These are phyloP conservation scores for Globisporangium canariense DNA, from an alignment of 352 stramenopile genomes.

Conservation along the genomic window DNA sequence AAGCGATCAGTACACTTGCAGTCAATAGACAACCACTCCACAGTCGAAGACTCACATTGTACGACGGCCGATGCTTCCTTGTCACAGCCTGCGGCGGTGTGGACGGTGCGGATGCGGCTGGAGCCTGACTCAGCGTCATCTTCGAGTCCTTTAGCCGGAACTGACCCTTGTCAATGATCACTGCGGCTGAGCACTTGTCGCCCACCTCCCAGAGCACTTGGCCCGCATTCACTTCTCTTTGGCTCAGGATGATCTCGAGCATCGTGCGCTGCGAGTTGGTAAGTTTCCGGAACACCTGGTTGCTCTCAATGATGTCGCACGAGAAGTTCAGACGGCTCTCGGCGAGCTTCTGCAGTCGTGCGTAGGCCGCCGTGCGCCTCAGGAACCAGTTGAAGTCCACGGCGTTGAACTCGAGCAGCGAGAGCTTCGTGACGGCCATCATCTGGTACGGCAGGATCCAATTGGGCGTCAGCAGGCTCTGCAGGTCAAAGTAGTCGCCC, in stretches of 20 bases:
- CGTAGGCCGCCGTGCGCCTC: slow-evolving; percentile 58
- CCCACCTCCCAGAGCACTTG: slow-evolving; percentile 76
- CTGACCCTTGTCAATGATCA: slow-evolving; percentile 79
- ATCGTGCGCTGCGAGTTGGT: slow-evolving; percentile 81
- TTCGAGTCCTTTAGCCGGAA: slow-evolving; percentile 66
- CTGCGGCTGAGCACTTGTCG: slow-evolving; percentile 54
- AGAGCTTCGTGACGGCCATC: slow-evolving; percentile 63
- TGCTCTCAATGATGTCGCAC: slow-evolving; percentile 77
- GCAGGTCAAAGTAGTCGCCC: slow-evolving; percentile 88
- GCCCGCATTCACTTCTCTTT: slow-evolving; percentile 51
- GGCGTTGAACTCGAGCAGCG: slow-evolving; percentile 75
- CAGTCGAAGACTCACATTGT: slow-evolving; percentile 42
- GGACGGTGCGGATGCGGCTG: slow-evolving; percentile 5
- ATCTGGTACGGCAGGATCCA: slow-evolving; percentile 63
- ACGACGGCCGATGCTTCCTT: slow-evolving; percentile 39
- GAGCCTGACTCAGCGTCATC: slow-evolving; percentile 12
- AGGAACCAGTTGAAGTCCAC: slow-evolving; percentile 87
- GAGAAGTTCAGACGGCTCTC: slow-evolving; percentile 77
- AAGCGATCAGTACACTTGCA: slow-evolving; percentile 6
- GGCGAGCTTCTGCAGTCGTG: slow-evolving; percentile 68
- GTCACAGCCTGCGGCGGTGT: slow-evolving; percentile 23
- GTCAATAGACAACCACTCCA: not conserved
- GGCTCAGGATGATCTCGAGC: slow-evolving; percentile 76
- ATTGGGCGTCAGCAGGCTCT: slow-evolving; percentile 72
- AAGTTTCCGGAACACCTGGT: slow-evolving; percentile 78